A percentile compares a stretch with the other conserved stretches of the same genome.
phyloP scores from a whole-genome alignment of 1,284 basidiomycete species.

The Ustilago crameri region DNA sequence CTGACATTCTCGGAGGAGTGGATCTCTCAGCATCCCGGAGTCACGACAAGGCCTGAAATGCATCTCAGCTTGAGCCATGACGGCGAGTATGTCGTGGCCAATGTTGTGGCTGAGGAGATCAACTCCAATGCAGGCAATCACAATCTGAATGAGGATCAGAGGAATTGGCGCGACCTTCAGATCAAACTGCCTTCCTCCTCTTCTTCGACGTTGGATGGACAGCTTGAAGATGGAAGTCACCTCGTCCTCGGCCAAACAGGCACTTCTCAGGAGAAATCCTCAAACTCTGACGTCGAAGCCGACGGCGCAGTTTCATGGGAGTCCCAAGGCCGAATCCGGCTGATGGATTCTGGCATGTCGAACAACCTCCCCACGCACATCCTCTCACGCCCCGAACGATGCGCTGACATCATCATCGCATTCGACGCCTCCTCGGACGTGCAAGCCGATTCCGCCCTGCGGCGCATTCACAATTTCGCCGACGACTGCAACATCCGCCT shows the following conservation, averaged over 20 bases:
- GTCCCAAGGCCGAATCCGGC: slow-evolving; percentile 48
- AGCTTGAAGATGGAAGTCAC: slow-evolving; percentile 2
- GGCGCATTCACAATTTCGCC: slow-evolving; percentile 60
- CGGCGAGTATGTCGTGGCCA: slow-evolving; percentile 81
- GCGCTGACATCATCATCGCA: slow-evolving; percentile 60
- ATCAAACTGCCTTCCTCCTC: slow-evolving; percentile 3
- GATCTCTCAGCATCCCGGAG: slow-evolving; percentile 47
- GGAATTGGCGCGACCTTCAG: slow-evolving; percentile 7
- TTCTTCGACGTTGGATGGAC: not conserved
- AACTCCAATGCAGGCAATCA: not conserved
- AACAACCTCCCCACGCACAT: slow-evolving; percentile 67
- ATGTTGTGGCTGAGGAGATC: slow-evolving; percentile 73
- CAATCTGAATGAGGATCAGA: too few species aligned
- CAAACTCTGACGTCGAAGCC: not conserved
- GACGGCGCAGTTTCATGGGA: slow-evolving; percentile 32
- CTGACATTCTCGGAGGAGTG: slow-evolving; percentile 42
- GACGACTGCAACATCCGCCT: slow-evolving; percentile 49
- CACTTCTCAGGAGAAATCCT: not conserved
- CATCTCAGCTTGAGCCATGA: slow-evolving; percentile 85
- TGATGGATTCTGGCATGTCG: slow-evolving; percentile 64
- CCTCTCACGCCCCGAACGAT: slow-evolving; percentile 46
- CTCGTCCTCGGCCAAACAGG: slow-evolving; percentile 2
- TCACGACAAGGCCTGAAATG: slow-evolving; percentile 50
- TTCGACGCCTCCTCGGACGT: slow-evolving; percentile 67
- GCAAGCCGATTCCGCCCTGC: slow-evolving; percentile 58